phyloP scores from a whole-genome alignment of 2,329 filamentous ascomycete species.

The Beauveria brongniartii region DNA sequence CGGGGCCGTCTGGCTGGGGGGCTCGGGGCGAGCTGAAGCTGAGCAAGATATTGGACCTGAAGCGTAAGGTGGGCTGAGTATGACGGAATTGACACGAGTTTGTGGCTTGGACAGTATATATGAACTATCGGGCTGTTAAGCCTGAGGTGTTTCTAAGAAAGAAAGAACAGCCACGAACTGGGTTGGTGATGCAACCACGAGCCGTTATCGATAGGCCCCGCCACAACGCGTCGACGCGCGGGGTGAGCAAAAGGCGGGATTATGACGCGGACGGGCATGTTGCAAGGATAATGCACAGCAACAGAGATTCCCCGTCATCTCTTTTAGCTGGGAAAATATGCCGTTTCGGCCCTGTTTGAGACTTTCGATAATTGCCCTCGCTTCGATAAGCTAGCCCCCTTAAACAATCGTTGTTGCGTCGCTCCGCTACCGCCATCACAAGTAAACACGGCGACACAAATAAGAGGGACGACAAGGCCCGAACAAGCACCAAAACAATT shows the following conservation, averaged over 20 bases:
- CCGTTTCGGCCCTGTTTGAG: neutral
- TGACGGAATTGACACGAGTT: neutral
- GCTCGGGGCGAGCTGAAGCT: slow-evolving; percentile 66
- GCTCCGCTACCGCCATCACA: neutral
- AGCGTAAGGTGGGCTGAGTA: slow-evolving; percentile 27
- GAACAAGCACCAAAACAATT: neutral
- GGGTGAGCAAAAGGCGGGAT: slow-evolving; percentile 3
- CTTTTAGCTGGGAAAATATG: neutral
- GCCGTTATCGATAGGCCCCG: slow-evolving; percentile 11
- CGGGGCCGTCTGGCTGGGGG: slow-evolving; percentile 72
- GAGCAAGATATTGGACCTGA: slow-evolving; percentile 55
- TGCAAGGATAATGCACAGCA: neutral
- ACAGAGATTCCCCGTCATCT: neutral
- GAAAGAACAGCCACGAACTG: neutral
- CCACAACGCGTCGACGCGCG: slow-evolving; percentile 11
- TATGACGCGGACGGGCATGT: neutral
- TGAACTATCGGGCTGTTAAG: neutral
- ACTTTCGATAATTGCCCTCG: neutral
- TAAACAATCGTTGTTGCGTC: neutral
- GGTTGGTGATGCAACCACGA: neutral
- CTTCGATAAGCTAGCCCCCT: neutral
- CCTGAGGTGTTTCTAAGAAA: neutral
- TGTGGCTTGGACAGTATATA: neutral
- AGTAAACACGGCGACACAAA: slow-evolving; percentile 9
- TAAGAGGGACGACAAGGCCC: neutral